Conservation (phyloP, 2,329 filamentous ascomycete species). For the Colletotrichum sp. region DNA sequence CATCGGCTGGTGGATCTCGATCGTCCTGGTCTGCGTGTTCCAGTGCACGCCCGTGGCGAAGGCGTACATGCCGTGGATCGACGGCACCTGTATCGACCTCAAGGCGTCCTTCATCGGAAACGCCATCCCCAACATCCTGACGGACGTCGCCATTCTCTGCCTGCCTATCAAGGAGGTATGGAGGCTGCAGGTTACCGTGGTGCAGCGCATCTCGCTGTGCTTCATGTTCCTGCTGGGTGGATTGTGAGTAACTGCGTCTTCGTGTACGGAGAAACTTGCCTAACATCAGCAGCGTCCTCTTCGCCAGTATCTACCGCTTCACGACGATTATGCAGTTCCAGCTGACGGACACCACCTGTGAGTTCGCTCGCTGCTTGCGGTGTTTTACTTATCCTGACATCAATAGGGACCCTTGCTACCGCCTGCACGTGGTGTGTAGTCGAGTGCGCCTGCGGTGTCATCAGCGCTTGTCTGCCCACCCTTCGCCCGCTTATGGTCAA, state of each 20-base stretch:
- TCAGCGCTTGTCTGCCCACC: slow-evolving; percentile 47
- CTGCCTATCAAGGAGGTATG: slow-evolving; percentile 29
- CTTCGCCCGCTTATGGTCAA: slow-evolving; percentile 35
- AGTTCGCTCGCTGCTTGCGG: not conserved
- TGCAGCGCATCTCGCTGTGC: slow-evolving; percentile 25
- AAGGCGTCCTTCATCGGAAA: slow-evolving; percentile 47
- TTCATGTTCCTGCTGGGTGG: slow-evolving; percentile 36
- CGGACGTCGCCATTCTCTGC: slow-evolving; percentile 39
- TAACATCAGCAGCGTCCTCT: not conserved
- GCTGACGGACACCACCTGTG: slow-evolving; percentile 26
- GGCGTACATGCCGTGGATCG: slow-evolving; percentile 35
- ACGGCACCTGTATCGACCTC: slow-evolving; percentile 43
- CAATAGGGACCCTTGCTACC: slow-evolving; percentile 30
- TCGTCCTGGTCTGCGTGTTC: slow-evolving; percentile 36
- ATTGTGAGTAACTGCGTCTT: slow-evolving; percentile 31
- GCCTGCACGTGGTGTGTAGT: slow-evolving; percentile 37
- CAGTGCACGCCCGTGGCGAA: slow-evolving; percentile 44
- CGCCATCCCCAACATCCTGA: slow-evolving; percentile 45
- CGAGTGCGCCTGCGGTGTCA: slow-evolving; percentile 38
- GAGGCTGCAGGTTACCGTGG: slow-evolving; percentile 27
- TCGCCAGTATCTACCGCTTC: slow-evolving; percentile 29
- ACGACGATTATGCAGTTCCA: slow-evolving; percentile 33
- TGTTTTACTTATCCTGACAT: not conserved
- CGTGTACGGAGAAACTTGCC: not conserved
- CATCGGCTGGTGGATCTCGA: slow-evolving; percentile 13